Base-by-base conservation (phyloP, 1,139 yeast genomes). In the Geotrichum siamense region DNA sequence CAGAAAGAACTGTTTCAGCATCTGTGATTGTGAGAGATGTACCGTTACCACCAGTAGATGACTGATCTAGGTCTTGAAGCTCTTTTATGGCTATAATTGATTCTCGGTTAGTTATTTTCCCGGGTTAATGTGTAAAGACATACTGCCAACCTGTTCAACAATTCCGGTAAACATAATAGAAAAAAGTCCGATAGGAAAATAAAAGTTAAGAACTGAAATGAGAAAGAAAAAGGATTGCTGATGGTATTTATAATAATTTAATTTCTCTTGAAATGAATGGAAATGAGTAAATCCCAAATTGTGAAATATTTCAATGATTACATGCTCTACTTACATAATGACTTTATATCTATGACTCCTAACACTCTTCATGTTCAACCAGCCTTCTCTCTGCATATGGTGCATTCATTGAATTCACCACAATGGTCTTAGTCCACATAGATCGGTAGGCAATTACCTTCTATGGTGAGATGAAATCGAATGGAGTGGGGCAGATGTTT, bases 121-220 rank as follows among this genome's bases (percentile, higher is more conserved):
- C 25, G 30, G 20, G 5, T 22, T 56, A 53, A 39, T 53, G 57
- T 43, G 34, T 8, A 62, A 59, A 2, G 62, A 46, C 55, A 13
- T 44, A 64, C 67, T 65, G 16, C 97, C 98, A 23, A 87, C 78
- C 28, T 72, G 72, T 62, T 91, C 98, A 5, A 91, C 93, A 43
- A 91, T 77, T 30, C 98, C 98, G 0, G 98, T 91, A 58, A 91
- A 91, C 98, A 91, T 91, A 36, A 20, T 49, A n/a, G n/a, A n/a
- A n/a, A n/a, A n/a, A n/a, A n/a, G n/a, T n/a, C n/a, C n/a, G n/a
- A n/a, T n/a, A n/a, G n/a, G n/a, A n/a, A n/a, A n/a, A n/a, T n/a
- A n/a, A n/a, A n/a, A n/a, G n/a, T n/a, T n/a, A n/a, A n/a, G n/a
- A n/a, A n/a, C n/a, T n/a, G n/a, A n/a, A n/a, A n/a, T n/a, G n/a